A percentile compares a stretch with the other conserved stretches of the same genome.
These are phyloP conservation scores for Boletus pseudo-olivaceus DNA, from an alignment of 768 basidiomycete species.

Conservation along the genomic window DNA sequence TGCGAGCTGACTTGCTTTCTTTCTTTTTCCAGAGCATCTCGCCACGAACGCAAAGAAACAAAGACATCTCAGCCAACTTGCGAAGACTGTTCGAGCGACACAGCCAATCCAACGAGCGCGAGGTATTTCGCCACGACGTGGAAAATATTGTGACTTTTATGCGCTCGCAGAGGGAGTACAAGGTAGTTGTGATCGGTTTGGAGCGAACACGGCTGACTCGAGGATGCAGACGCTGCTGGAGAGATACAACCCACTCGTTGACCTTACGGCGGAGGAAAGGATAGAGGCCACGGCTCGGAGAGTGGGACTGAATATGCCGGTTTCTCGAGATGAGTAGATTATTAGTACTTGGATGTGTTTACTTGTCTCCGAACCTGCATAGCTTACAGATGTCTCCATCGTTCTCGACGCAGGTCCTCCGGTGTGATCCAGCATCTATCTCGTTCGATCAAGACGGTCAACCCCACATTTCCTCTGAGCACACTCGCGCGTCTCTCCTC, in stretches of 20 bases:
- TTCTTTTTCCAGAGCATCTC: slow-evolving; percentile 34
- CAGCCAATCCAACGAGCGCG: slow-evolving; percentile 19
- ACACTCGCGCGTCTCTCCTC: slow-evolving; percentile 52
- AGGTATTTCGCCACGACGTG: slow-evolving; percentile 44
- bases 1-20: not conserved
- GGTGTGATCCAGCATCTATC: slow-evolving; percentile 63
- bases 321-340: slow-evolving; percentile 27
- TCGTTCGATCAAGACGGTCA: slow-evolving; percentile 46
- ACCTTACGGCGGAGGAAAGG: slow-evolving; percentile 76
- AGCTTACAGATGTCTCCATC: not conserved
- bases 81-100: slow-evolving; percentile 50
- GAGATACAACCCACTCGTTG: slow-evolving; percentile 82
- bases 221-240: slow-evolving; percentile 64
- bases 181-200: slow-evolving; percentile 42
- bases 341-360: slow-evolving; percentile 4
- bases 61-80: slow-evolving; percentile 45
- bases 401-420: slow-evolving; percentile 41
- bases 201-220: not conserved
- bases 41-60: slow-evolving; percentile 37
- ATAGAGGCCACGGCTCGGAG: slow-evolving; percentile 81
- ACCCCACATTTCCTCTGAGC: slow-evolving; percentile 47
- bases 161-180: slow-evolving; percentile 69
- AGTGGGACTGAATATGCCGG: slow-evolving; percentile 85
- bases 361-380: slow-evolving; percentile 4
- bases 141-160: slow-evolving; percentile 65